Evolutionary conservation across 2,329 filamentous ascomycete species (phyloP).

Genomic region (Endothia cerciana): DNA sequence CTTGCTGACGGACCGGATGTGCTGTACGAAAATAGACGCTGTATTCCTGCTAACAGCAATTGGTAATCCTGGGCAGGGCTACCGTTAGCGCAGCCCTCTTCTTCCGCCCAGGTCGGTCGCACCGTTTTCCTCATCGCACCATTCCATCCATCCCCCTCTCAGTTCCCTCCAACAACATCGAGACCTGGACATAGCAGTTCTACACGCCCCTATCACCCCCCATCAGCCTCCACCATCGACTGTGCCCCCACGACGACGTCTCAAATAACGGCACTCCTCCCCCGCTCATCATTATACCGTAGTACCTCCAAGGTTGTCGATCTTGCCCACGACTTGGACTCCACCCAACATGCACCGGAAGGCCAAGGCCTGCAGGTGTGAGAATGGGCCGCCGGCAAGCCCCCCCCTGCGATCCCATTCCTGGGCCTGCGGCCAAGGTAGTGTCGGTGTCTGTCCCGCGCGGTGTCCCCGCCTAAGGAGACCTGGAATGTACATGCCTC

Average conservation of each 20-base stretch:
- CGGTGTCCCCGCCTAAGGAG: neutral
- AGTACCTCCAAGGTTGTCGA: neutral
- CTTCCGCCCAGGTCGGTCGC: neutral
- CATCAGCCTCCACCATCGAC: neutral
- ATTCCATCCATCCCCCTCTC: neutral
- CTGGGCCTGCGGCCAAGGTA: neutral
- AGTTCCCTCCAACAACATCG: neutral
- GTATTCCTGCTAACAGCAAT: neutral
- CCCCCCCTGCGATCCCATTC: neutral
- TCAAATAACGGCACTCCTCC: neutral
- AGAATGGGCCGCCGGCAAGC: neutral
- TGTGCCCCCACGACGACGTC: neutral
- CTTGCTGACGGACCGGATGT: neutral
- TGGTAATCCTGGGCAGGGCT: neutral
- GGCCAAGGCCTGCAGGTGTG: neutral
- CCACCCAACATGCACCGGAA: slow-evolving; percentile 5
- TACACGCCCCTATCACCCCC: neutral
- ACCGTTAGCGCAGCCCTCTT: neutral
- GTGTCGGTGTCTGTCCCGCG: neutral
- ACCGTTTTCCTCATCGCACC: neutral
- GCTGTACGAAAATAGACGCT: slow-evolving; percentile 6
- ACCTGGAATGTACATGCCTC: neutral
- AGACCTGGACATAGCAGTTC: neutral
- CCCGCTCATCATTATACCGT: neutral
- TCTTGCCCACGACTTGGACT: neutral